Percentiles rank a stretch among this genome's conserved stretches.
Evolutionary conservation across 495 filamentous ascomycete genomes (phyloP).

Genomic region (Cladorrhinum samala): DNA sequence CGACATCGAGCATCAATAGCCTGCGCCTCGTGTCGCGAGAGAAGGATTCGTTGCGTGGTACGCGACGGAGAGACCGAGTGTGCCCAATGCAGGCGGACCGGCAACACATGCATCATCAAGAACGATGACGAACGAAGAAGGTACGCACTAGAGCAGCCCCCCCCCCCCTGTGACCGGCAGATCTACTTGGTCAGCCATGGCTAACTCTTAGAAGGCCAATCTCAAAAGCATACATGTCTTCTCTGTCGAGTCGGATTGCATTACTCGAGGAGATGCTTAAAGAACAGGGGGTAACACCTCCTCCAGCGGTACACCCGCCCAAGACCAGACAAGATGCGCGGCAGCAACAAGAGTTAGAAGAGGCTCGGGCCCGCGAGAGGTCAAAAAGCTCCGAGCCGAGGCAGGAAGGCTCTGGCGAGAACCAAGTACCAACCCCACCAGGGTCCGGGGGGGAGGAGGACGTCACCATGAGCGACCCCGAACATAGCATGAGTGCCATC

Average conservation of each 20-base stretch:
- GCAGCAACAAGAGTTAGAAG: slow-evolving; percentile 12
- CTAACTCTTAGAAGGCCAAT: slow-evolving; percentile 38
- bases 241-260: slow-evolving; percentile 45
- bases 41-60: slow-evolving; percentile 52
- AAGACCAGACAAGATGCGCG: slow-evolving; percentile 41
- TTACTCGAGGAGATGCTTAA: slow-evolving; percentile 45
- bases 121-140: slow-evolving; percentile 51
- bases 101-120: slow-evolving; percentile 48
- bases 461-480: slow-evolving; percentile 12
- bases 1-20: slow-evolving; percentile 37
- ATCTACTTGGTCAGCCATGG: not conserved
- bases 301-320: slow-evolving; percentile 47
- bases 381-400: slow-evolving; percentile 11
- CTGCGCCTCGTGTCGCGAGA: slow-evolving; percentile 42
- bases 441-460: slow-evolving; percentile 26
- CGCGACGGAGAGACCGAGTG: slow-evolving; percentile 45
- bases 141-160: slow-evolving; percentile 24
- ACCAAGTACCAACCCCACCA: slow-evolving; percentile 23
- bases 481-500: slow-evolving; percentile 1
- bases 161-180: not conserved
- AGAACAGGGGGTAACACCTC: slow-evolving; percentile 42
- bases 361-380: slow-evolving; percentile 4
- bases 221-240: slow-evolving; percentile 52
- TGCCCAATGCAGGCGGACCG: slow-evolving; percentile 46
- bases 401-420: slow-evolving; percentile 11